Percentiles rank a stretch among this genome's conserved stretches.
Evolutionary conservation across 352 stramenopile species (phyloP).

Genomic region (Phytophthora sp.): DNA sequence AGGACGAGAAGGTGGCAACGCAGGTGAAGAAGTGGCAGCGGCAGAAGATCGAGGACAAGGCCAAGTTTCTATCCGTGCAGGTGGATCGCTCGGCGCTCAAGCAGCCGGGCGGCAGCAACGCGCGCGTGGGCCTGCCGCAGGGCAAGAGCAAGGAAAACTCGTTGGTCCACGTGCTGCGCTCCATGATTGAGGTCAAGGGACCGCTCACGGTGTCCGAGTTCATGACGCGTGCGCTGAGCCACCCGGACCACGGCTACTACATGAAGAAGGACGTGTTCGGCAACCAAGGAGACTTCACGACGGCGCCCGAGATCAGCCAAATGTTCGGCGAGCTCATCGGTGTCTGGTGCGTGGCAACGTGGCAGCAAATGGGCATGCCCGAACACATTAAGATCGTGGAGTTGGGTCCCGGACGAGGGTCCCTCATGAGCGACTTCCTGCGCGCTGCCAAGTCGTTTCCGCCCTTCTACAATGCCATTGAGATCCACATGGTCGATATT

Average conservation of each 20-base stretch:
- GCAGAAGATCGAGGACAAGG: conserved; percentile 52
- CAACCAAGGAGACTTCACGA: conserved; percentile 93
- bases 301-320: conserved; percentile 93
- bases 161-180: conserved; percentile 80
- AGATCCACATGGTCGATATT: conserved; percentile 93
- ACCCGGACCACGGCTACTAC: conserved; percentile 96
- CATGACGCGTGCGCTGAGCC: conserved; percentile 91
- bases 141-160: conserved; percentile 74
- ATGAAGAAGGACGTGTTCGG: conserved; percentile 94
- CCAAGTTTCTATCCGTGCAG: conserved; percentile 64
- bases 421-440: conserved; percentile 94
- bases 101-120: conserved; percentile 43
- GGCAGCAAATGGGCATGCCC: conserved; percentile 88
- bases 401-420: conserved; percentile 92
- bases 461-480: conserved; percentile 82
- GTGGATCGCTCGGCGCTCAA: conserved; percentile 83
- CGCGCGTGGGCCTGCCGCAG: conserved; percentile 30
- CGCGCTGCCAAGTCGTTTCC: conserved; percentile 89
- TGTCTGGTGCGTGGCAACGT: conserved; percentile 93
- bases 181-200: conserved; percentile 93
- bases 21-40: conserved; percentile 71
- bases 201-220: conserved; percentile 96
- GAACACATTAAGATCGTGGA: conserved; percentile 87
- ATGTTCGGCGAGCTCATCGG: conserved; percentile 94
- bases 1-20: conserved; percentile 26